Evolutionary conservation across 768 basidiomycete species (phyloP), one percentile per base, ranked within the genome.

Genomic region (Leucosporidium yakuticum): DNA sequence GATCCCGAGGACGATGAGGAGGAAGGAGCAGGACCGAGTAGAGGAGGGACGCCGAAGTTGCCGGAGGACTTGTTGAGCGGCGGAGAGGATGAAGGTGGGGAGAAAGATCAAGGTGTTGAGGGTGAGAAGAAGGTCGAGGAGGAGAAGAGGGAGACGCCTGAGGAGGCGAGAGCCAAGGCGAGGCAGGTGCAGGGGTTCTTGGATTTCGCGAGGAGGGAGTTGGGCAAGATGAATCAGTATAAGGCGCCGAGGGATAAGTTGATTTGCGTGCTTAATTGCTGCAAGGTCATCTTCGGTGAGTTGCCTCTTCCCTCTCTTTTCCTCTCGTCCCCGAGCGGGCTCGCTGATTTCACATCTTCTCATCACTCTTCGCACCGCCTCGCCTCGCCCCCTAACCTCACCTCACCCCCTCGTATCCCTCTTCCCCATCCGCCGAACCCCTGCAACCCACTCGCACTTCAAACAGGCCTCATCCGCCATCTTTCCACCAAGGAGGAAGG

Each of bases 241-340:
- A 98, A 98, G 78, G 96, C 96, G 15, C 96, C 96, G 12, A 84
- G 96, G 53, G 96, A 99, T 79, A 99, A 99, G 80, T 81, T 98
- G 61, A 98, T 99, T 64, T 98, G 96, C 79, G 89, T 98, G 49
- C 80, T 98, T 60, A 99, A 99, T 77, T 90, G 87, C 78, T 99
- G 94, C 85, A 99, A 99, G 81, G 92, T 99, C 78, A 98, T 99
- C 74, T 98, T 96, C 76, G 96, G 95, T 93, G 71, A 68, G 88
- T 79, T 15, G 32, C 19, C 48, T 56, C 70, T 48, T 73, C 62
- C 32, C 29, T 48, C 27, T 8, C 31, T 25, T 32, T 17, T 31
- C 1, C 15, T 49, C 20, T 5, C n/a, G 23, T 36, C 49, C 25
- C 29, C 36, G 39, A 56, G 65, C 25, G 48, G 47, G 27, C 61